Conservation (phyloP, 768 basidiomycete genomes). For the Calocera viscosa region DNA sequence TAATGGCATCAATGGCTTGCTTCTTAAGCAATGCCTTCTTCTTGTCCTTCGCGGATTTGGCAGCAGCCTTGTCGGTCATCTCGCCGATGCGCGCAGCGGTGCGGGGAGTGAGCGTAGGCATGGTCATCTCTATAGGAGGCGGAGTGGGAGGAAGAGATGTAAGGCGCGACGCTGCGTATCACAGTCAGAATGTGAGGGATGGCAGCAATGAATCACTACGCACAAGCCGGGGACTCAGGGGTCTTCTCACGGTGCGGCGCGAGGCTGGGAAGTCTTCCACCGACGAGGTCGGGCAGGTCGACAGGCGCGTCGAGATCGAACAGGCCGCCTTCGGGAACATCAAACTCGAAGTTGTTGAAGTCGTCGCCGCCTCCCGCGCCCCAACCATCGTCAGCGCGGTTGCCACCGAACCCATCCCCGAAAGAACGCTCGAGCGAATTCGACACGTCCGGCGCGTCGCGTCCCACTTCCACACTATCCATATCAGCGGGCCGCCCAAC, state of each 20-base stretch:
- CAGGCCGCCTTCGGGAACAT: slow-evolving; percentile 41
- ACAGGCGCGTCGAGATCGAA: slow-evolving; percentile 36
- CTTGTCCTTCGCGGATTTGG: slow-evolving; percentile 27
- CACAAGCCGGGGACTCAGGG: slow-evolving; percentile 48
- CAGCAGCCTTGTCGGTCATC: slow-evolving; percentile 29
- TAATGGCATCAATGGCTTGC: slow-evolving; percentile 81
- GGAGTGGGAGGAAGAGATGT: slow-evolving; percentile 68
- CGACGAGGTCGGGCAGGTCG: slow-evolving; percentile 7
- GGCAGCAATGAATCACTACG: slow-evolving; percentile 38
- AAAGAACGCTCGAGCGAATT: slow-evolving; percentile 55
- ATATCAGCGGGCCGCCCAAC: slow-evolving; percentile 38
- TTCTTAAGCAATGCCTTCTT: slow-evolving; percentile 58
- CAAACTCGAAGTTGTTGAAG: slow-evolving; percentile 35
- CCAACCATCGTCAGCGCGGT: slow-evolving; percentile 29
- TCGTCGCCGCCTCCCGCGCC: slow-evolving; percentile 15
- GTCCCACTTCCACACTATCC: slow-evolving; percentile 63
- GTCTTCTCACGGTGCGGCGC: slow-evolving; percentile 39
- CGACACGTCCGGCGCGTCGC: slow-evolving; percentile 54
- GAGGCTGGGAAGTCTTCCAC: slow-evolving; percentile 17
- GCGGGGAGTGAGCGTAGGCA: slow-evolving; percentile 33
- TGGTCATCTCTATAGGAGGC: slow-evolving; percentile 39
- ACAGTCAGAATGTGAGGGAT: not conserved
- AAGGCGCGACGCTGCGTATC: slow-evolving; percentile 54
- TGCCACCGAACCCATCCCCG: slow-evolving; percentile 36
- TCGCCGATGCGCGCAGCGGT: slow-evolving; percentile 30